Base-by-base conservation (phyloP, 495 filamentous ascomycete species). In the Penicillium silybi region DNA sequence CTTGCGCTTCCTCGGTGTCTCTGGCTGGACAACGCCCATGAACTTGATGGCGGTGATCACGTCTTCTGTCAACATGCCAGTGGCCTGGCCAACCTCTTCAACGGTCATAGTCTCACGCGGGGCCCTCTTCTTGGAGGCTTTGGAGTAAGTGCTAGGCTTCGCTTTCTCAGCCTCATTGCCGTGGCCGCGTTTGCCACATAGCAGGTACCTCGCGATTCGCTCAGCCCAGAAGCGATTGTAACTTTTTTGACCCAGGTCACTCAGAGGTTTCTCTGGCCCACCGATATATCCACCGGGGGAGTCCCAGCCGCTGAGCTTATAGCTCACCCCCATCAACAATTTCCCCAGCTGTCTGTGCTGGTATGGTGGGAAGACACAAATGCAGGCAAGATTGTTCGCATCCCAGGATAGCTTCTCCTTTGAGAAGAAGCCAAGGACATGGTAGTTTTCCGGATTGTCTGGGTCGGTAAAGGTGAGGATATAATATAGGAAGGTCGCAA, bases 361-460 rank as follows among this genome's bases (percentile, higher is more conserved):
- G 80, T 92, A 97, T 1, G 93, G 93, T 2, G 95, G 93, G 64
- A 99, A 97, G 10, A 99, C 80, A 20, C 97, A 76, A 52, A 99
- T 99, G 64, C 93, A 99, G 3, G 93, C 93, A 0, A 99, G 81
- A 56, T 97, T 99, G 67, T 97, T 97, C 59, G 93, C 89, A 62
- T 99, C 93, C 93, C 93, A 99, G 4, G 89, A 93, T 70, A 96
- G 85, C 62, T 97, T 97, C 72, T 99, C 93, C 64, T 97, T 97
- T 19, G 87, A 92, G 78, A 96, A 99, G 80, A 96, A 99, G 45
- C 95, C 93, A 7, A 96, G 81, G 26, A 97, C 85, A 26, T 67
- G 62, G 53, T 71, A 72, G 27, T 66, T 67, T 1, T 63, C 53
- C 26, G 67, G 63, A 53, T 69, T 61, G 1, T 70, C 45, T 6